Evolutionary conservation across 805 yeast genomes (phyloP).

Genomic region (Starmerella apis): DNA sequence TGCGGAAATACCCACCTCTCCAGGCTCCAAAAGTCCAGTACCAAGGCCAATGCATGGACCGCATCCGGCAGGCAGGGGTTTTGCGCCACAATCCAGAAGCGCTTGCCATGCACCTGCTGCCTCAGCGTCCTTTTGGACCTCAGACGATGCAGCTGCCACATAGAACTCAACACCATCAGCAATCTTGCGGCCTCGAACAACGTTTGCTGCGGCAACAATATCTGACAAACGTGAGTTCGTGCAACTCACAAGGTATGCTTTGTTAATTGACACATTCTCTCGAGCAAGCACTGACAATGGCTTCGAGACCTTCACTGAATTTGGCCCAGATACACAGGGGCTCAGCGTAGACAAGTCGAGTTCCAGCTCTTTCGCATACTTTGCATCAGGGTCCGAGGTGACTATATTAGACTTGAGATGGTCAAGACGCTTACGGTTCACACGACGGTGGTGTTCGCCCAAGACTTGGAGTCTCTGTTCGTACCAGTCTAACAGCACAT

Average conservation of each 20-base stretch:
- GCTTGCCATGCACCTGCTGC: slow-evolving; percentile 85
- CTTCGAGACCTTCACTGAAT: slow-evolving; percentile 84
- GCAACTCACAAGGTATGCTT: slow-evolving; percentile 96
- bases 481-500: slow-evolving; percentile 67
- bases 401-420: slow-evolving; percentile 38
- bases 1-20: slow-evolving; percentile 97
- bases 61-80: slow-evolving; percentile 94
- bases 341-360: slow-evolving; percentile 71
- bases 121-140: slow-evolving; percentile 89
- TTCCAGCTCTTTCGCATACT: slow-evolving; percentile 76
- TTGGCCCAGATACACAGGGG: slow-evolving; percentile 92
- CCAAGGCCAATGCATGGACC: slow-evolving; percentile 99
- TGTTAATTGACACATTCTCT: slow-evolving; percentile 68
- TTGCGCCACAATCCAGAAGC: slow-evolving; percentile 85
- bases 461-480: slow-evolving; percentile 47
- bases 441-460: slow-evolving; percentile 73
- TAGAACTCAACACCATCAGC: slow-evolving; percentile 89
- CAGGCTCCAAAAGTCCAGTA: slow-evolving; percentile 82
- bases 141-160: slow-evolving; percentile 93
- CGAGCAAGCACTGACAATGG: slow-evolving; percentile 64
- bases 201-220: slow-evolving; percentile 86
- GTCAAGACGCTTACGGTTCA: slow-evolving; percentile 52
- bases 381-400: slow-evolving; percentile 64
- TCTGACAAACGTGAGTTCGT: slow-evolving; percentile 91
- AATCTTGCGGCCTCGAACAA: slow-evolving; percentile 69